Evolutionary conservation across 306 rosid genomes (phyloP).

Genomic region (Luffa aegyptiaca): DNA sequence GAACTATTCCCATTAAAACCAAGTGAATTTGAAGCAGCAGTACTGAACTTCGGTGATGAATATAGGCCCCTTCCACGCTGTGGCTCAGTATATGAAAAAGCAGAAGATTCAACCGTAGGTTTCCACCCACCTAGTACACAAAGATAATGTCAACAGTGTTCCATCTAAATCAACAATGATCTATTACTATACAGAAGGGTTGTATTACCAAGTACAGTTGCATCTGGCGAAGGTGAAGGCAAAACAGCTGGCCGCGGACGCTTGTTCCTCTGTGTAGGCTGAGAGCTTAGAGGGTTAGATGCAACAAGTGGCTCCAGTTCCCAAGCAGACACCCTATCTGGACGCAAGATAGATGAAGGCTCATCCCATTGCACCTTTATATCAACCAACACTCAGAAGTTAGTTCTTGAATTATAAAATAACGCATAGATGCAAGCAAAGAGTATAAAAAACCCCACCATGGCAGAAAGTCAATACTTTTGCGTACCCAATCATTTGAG

Average conservation of each 20-base stretch:
- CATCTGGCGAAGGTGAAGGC: slow-evolving; percentile 54
- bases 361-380: slow-evolving; percentile 99
- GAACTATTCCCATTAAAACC: slow-evolving; percentile 61
- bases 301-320: slow-evolving; percentile 92
- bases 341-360: slow-evolving; percentile 82
- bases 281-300: slow-evolving; percentile 50
- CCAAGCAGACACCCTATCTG: slow-evolving; percentile 95
- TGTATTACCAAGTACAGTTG: slow-evolving; percentile 47
- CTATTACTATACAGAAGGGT: slow-evolving; percentile 7
- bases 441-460: background rate
- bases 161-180: slow-evolving; percentile 3
- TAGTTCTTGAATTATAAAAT: background rate
- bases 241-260: slow-evolving; percentile 67
- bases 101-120: slow-evolving; percentile 50
- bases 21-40: slow-evolving; percentile 40
- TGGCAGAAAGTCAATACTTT: background rate
- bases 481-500: background rate
- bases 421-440: background rate
- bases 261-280: slow-evolving; percentile 72
- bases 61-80: slow-evolving; percentile 55
- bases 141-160: background rate
- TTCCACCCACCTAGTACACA: slow-evolving; percentile 62
- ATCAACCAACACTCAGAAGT: slow-evolving; percentile 1
- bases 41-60: slow-evolving; percentile 50
- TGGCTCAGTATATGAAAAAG: slow-evolving; percentile 51